Base-by-base conservation (phyloP, 106 monocot species). In the Dioscorea dumetorum region DNA sequence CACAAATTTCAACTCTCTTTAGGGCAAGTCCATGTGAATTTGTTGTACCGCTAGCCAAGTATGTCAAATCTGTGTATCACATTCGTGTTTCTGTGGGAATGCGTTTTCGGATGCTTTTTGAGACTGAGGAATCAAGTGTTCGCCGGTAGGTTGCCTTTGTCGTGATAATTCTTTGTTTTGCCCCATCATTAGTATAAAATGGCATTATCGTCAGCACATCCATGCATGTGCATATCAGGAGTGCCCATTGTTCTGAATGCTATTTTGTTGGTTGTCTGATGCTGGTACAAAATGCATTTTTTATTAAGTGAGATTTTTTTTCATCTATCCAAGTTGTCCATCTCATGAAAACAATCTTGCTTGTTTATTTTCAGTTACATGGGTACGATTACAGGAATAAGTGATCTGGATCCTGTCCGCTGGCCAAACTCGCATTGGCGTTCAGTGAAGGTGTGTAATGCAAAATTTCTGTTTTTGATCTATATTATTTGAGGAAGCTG, bases 361-460 rank as follows among this genome's bases (percentile, higher is more conserved):
- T 57, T n/a, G 24, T 53, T 61, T 66, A 22, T 35, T 77, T 73
- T 74, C 78, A 94, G 94, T 48, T 94, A 90, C 76, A 94, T 94
- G 94, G 94, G 94, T 24, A 94, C 94, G 7, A 94, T 94, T 58
- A 90, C 94, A 41, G 87, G 90, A 11, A 94, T 94, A 64, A 72
- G 90, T 48, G 94, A 94, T 78, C 72, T 87, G 22, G 90, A 94
- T 60, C 78, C 87, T 51, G 84, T 71, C 19, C 81, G 90, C 24
- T 94, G 94, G 94, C 78, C 94, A 64, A 94, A 90, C 73, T 94
- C 94, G 24, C 87, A 94, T 74, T 94, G 94, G 94, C 94, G 94
- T 68, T 94, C 94, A 59, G 90, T 94, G 17, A 94, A 94, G 93
- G 93, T 94, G 67, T 2, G 41, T 5, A 41, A 41, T 41, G 10